These are phyloP conservation scores for Yarrowia sp. DNA, from an alignment of 805 yeast genomes.

Conservation along the genomic window DNA sequence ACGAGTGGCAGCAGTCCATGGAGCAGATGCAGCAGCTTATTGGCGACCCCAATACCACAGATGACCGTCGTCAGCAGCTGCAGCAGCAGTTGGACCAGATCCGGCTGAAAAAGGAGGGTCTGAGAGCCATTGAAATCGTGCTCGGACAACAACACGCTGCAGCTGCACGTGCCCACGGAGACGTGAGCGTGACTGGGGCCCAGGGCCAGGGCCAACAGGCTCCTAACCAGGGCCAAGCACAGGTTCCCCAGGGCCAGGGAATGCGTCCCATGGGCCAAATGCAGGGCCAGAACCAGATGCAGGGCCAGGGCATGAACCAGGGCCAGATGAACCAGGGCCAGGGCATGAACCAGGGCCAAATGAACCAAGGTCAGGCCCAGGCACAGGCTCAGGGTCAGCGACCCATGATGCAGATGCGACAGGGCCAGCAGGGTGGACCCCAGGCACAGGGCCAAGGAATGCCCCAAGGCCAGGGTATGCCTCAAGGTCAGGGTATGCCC, in stretches of 20 bases:
- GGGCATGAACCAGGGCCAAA: constrained; percentile 27
- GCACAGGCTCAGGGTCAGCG: neutral
- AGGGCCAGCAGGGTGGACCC: neutral
- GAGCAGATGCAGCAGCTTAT: constrained; percentile 16
- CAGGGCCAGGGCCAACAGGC: constrained; percentile 7
- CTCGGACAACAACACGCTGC: constrained; percentile 20
- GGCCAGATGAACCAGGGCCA: constrained; percentile 29
- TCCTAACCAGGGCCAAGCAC: neutral
- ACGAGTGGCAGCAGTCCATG: constrained; percentile 14
- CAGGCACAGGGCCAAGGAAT: neutral
- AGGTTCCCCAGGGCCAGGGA: constrained; percentile 3
- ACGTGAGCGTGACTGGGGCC: constrained; percentile 11
- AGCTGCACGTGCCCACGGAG: constrained; percentile 6
- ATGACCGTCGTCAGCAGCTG: constrained; percentile 8
- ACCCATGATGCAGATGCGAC: constrained; percentile 24
- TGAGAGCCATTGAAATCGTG: constrained; percentile 10
- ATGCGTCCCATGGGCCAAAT: constrained; percentile 1
- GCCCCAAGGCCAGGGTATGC: constrained; percentile 28
- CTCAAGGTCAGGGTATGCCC: constrained; percentile 21
- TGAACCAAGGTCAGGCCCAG: neutral
- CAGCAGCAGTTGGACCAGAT: constrained; percentile 7
- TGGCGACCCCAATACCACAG: neutral
- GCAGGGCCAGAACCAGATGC: neutral
- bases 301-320: constrained; percentile 22
- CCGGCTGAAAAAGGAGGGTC: constrained; percentile 12